These are phyloP conservation scores for sunflower (Helianthus annuus) DNA, from an alignment of 129 eudicot genomes.

Conservation along the genomic window HanXRQr2.0-SUNRISE NC_035443.2:21392577-21393076, in stretches of 20 bases:
- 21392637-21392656: constrained; percentile 41
- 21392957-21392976: constrained; percentile 37
- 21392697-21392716: constrained; percentile 54
- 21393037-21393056: constrained; percentile 29
- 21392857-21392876: constrained; percentile 20
- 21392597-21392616: constrained; percentile 58
- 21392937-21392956: constrained; percentile 36
- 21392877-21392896: constrained; percentile 10
- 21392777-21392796: constrained; percentile 27
- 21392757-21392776: constrained; percentile 33
- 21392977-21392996: constrained; percentile 29
- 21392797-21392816: constrained; percentile 28
- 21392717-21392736: constrained; percentile 40
- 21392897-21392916: constrained; percentile 14
- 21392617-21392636: constrained; percentile 49
- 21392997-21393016: constrained; percentile 15
- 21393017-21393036: constrained; percentile 32
- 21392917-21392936: constrained; percentile 26
- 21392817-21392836: constrained; percentile 25
- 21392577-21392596: constrained; percentile 69
- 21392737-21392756: constrained; percentile 30
- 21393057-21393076: constrained; percentile 44
- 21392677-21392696: constrained; percentile 44
- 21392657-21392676: constrained; percentile 39
- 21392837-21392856: constrained; percentile 11